Percentiles rank a stretch among this genome's conserved stretches.
Evolutionary conservation across 306 rosid species (phyloP).

Genomic region (Prunus dulcis): DNA sequence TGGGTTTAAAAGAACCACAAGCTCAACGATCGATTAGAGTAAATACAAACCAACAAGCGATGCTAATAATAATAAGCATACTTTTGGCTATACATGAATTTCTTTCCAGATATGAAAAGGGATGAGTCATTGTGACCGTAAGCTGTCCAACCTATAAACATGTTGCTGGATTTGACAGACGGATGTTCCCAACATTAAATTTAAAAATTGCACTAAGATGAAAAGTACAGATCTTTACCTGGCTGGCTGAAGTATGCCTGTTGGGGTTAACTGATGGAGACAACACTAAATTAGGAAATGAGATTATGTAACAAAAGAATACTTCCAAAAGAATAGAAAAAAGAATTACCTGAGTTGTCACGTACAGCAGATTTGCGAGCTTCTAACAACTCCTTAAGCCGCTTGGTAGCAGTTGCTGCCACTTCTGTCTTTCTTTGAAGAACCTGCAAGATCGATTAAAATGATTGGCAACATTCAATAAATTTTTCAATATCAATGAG

Average conservation of each 20-base stretch:
- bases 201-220: conserved; percentile 9
- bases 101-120: too few species aligned
- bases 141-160: neutral
- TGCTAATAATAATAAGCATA: too few species aligned
- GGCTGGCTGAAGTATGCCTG: conserved; percentile 53
- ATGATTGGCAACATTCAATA: conserved; percentile 5
- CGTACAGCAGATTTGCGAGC: conserved; percentile 61
- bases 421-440: conserved; percentile 89
- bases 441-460: conserved; percentile 45
- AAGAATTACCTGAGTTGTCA: conserved; percentile 52
- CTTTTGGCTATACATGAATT: too few species aligned
- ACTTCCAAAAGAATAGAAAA: neutral
- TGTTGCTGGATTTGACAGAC: neutral
- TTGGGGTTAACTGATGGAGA: conserved; percentile 51
- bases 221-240: conserved; percentile 45
- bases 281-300: conserved; percentile 32
- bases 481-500: neutral
- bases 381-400: conserved; percentile 70
- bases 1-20: neutral
- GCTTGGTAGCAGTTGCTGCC: conserved; percentile 70
- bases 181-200: neutral
- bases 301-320: neutral
- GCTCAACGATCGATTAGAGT: neutral
- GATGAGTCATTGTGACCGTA: too few species aligned
- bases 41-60: conserved; percentile 18